Conservation (phyloP, 2,329 filamentous ascomycete species). For the Hirsutella thompsonii region DNA sequence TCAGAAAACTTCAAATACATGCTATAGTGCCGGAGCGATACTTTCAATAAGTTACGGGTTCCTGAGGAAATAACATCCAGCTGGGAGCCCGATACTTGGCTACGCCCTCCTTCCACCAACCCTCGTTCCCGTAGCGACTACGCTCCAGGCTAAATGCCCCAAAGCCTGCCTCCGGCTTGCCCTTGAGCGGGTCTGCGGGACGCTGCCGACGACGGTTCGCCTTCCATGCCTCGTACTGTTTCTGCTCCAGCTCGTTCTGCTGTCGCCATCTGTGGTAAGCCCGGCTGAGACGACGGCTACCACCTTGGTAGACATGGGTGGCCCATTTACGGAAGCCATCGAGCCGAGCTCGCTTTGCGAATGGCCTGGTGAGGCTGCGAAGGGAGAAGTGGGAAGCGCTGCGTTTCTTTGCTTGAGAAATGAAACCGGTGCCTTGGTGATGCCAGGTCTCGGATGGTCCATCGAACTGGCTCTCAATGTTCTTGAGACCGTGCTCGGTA, state of each 20-base stretch:
- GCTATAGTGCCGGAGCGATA: slow-evolving; percentile 15
- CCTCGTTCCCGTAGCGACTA: slow-evolving; percentile 11
- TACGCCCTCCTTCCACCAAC: slow-evolving; percentile 23
- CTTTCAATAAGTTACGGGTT: too few species aligned
- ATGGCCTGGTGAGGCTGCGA: slow-evolving; percentile 12
- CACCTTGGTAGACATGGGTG: slow-evolving; percentile 11
- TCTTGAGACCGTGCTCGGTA: slow-evolving; percentile 2
- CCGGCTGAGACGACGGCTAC: slow-evolving; percentile 13
- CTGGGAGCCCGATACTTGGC: slow-evolving; percentile 17
- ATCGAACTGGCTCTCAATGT: slow-evolving; percentile 11
- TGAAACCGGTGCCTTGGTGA: slow-evolving; percentile 7
- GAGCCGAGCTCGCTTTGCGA: slow-evolving; percentile 13
- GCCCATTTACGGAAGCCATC: slow-evolving; percentile 16
- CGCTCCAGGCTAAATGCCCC: slow-evolving; percentile 13
- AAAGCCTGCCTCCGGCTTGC: slow-evolving; percentile 12
- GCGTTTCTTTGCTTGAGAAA: slow-evolving; percentile 14
- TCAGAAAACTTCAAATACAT: slow-evolving; percentile 31
- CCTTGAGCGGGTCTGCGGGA: slow-evolving; percentile 11
- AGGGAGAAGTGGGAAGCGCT: slow-evolving; percentile 18
- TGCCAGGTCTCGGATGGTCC: slow-evolving; percentile 8
- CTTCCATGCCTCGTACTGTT: slow-evolving; percentile 16
- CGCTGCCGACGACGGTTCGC: slow-evolving; percentile 12
- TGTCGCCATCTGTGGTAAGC: slow-evolving; percentile 14
- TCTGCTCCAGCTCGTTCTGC: slow-evolving; percentile 11
- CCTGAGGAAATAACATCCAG: slow-evolving; percentile 16